These are phyloP conservation scores for Centrapalus pauciflorus DNA, from an alignment of 129 eudicot genomes.

Conservation along the genomic window DNA sequence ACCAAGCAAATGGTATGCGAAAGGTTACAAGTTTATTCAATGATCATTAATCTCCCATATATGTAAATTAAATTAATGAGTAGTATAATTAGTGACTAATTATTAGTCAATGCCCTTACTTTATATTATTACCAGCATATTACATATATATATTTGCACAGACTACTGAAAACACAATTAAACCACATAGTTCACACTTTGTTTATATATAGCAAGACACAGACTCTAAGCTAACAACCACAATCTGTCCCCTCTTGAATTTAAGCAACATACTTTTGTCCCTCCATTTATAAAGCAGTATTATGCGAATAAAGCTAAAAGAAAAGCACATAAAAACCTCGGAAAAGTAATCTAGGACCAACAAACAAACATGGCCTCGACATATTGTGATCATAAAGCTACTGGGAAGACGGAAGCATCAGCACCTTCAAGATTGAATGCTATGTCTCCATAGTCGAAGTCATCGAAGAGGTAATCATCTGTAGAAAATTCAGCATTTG, in stretches of 20 bases:
- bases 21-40: too few species aligned
- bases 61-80: too few species aligned
- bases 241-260: not conserved
- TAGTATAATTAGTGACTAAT: not conserved
- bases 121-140: not conserved
- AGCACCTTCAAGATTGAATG: constrained; percentile 6
- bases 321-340: constrained; percentile 5
- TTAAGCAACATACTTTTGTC: constrained; percentile 13
- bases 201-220: not conserved
- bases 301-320: not conserved
- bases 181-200: not conserved
- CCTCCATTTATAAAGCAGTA: not conserved
- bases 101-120: not conserved
- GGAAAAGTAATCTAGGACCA: not conserved
- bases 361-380: constrained; percentile 5
- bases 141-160: too few species aligned
- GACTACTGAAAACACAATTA: not conserved
- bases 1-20: not conserved
- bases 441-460: constrained; percentile 4
- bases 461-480: not conserved
- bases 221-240: too few species aligned
- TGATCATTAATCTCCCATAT: too few species aligned
- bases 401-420: constrained; percentile 2
- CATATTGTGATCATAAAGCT: constrained; percentile 1
- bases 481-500: not conserved